phyloP scores from a whole-genome alignment of 257 asterid species.

The Fraxinus americana region DNA sequence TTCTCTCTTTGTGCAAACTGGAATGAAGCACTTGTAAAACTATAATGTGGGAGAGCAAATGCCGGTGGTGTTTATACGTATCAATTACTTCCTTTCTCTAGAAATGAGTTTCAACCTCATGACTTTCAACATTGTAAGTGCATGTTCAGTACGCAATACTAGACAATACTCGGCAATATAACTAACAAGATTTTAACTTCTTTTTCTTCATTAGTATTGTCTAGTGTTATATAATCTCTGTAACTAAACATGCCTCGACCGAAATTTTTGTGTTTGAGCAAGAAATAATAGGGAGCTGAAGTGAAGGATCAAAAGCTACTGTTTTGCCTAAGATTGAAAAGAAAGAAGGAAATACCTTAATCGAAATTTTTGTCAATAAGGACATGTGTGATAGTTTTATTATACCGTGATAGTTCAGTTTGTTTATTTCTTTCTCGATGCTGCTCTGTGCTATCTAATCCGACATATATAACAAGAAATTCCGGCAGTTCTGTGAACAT shows the following conservation, averaged over 20 bases:
- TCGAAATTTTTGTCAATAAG: not conserved
- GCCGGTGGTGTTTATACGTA: not conserved
- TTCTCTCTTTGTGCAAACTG: slow-evolving; percentile 22
- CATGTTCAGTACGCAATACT: not conserved
- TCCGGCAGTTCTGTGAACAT: not conserved
- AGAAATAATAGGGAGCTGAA: too few species aligned
- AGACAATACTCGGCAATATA: not conserved
- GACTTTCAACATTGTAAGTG: not conserved
- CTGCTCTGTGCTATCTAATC: too few species aligned
- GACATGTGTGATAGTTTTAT: too few species aligned
- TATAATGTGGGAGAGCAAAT: not conserved
- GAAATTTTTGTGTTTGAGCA: too few species aligned
- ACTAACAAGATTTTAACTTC: too few species aligned
- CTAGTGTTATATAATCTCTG: too few species aligned
- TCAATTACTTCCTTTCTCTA: not conserved
- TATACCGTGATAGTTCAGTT: too few species aligned
- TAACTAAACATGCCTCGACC: too few species aligned
- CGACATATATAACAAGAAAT: too few species aligned
- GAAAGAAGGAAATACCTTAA: not conserved
- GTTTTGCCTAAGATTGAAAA: not conserved
- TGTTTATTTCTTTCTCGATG: too few species aligned
- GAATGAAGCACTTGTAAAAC: slow-evolving; percentile 12
- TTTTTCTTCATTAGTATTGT: too few species aligned
- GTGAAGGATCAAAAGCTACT: too few species aligned
- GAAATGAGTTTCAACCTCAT: not conserved